Percentiles rank a stretch among this genome's conserved stretches.
Conservation (phyloP, 2,329 filamentous ascomycete genomes). For the Fusarium ramigenum region DNA sequence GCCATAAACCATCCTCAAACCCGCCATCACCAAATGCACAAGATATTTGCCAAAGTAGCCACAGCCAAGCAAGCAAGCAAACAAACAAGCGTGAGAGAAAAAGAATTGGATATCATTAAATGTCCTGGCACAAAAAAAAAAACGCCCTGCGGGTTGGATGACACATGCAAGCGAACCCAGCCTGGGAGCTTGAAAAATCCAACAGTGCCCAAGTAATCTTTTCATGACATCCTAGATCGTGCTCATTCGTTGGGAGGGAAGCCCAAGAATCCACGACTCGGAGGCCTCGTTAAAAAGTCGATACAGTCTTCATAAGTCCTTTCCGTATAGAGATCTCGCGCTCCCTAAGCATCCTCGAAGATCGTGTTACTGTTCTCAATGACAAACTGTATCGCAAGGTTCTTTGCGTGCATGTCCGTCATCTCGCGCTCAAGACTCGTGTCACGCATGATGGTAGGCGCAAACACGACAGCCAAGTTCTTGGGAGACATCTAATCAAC, state of each 20-base stretch:
- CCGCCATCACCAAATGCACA: constrained; percentile 5
- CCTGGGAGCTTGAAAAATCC: constrained; percentile 30
- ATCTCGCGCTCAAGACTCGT: constrained; percentile 91
- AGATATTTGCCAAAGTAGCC: constrained; percentile 13
- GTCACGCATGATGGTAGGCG: constrained; percentile 96
- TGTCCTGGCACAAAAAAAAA: constrained; percentile 43
- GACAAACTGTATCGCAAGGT: constrained; percentile 89
- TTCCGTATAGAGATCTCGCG: constrained; percentile 8
- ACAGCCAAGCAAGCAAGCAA: background rate
- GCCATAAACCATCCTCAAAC: constrained; percentile 1
- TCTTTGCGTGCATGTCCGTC: constrained; percentile 95
- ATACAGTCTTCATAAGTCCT: constrained; percentile 12
- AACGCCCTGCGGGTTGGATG: constrained; percentile 38
- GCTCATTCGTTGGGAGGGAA: constrained; percentile 18
- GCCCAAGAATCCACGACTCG: constrained; percentile 16
- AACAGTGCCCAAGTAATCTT: constrained; percentile 35
- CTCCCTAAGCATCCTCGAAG: constrained; percentile 64
- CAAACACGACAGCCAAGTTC: constrained; percentile 96
- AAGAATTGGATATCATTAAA: constrained; percentile 48
- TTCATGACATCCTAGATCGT: constrained; percentile 28
- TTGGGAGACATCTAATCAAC: constrained; percentile 84
- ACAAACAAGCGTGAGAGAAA: constrained; percentile 23
- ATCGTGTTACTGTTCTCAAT: constrained; percentile 89
- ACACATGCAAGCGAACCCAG: constrained; percentile 34
- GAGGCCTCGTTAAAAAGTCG: constrained; percentile 11